phyloP scores from a whole-genome alignment of 257 asterid genomes.

The Jaltomata sinuosa region DNA sequence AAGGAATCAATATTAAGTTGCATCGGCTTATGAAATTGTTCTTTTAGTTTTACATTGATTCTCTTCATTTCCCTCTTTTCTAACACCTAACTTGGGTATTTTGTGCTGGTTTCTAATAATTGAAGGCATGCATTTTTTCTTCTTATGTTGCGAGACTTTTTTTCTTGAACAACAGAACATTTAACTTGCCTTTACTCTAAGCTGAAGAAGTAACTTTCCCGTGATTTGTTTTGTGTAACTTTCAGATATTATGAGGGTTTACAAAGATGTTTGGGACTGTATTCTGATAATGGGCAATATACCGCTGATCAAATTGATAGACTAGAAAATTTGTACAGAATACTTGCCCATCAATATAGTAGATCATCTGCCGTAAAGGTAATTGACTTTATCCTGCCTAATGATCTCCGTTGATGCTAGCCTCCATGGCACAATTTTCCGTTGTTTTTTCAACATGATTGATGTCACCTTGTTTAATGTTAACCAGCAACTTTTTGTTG shows the following conservation, averaged over 20 bases:
- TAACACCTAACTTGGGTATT: neutral
- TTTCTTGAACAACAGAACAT: neutral
- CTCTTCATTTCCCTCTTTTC: neutral
- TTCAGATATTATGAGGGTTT: conserved; percentile 88
- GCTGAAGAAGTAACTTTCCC: neutral
- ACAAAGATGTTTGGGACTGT: conserved; percentile 76
- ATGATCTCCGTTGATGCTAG: neutral
- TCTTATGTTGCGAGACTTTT: neutral
- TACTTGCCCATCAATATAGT: conserved; percentile 61
- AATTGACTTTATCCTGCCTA: neutral
- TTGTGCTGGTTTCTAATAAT: neutral
- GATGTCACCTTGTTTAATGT: neutral
- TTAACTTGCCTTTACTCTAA: neutral
- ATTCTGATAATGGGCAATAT: conserved; percentile 50
- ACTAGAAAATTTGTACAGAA: conserved; percentile 60
- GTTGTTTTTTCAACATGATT: neutral
- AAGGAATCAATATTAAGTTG: neutral
- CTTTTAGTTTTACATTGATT: neutral
- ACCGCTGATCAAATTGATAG: conserved; percentile 57
- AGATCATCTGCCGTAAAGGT: conserved; percentile 99
- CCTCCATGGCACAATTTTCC: neutral
- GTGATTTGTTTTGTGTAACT: neutral
- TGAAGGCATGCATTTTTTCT: neutral
- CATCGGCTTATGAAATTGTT: neutral
- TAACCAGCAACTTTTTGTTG: neutral